Base-by-base conservation (phyloP, 2,329 filamentous ascomycete species). In the Ciborinia camelliae region DNA sequence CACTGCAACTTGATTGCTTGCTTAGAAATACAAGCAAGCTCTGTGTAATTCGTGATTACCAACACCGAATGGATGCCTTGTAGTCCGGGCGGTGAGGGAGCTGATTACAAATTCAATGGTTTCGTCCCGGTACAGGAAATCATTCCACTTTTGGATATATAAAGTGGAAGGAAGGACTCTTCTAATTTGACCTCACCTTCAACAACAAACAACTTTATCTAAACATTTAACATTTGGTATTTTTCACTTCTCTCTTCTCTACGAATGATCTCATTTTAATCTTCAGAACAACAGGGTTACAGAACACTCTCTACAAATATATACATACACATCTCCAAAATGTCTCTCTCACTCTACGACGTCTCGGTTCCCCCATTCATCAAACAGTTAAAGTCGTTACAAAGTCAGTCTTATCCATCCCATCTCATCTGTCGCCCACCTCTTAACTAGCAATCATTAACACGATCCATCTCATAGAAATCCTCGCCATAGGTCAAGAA, bases 301-400 rank as follows among this genome's bases (percentile, higher is more conserved):
- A 47, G 4, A 12, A 15, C 12, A 14, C 23, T 10, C n/a, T 52
- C 15, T 3, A 23, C 12, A 23, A 5, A 30, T 23, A 20, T 15
- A 28, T 20, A 20, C 8, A 39, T 26, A 26, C 23, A 59, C 23
- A 14, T 14, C 18, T 43, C 23, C 35, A 60, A 50, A 39, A 64
- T 64, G 62, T 15, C 62, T 43, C n/a, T 64, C 35, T 20, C 53
- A 23, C 54, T 64, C 32, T 64, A 64, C 47, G 53, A 51, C n/a
- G 14, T 61, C 26, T 30, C 30, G 3, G 14, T 64, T 37, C 43
- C 37, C 12, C 32, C 47, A 12, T 60, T 60, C 54, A 52, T 64
- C 28, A 64, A 43, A 23, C 45, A 23, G 20, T 39, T 64, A 12
- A 60, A 60, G 26, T 18, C 47, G 26, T 52, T 64, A 14, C 20